Evolutionary conservation across 352 stramenopile species (phyloP).

Genomic region (Phytopythium helicoides): DNA sequence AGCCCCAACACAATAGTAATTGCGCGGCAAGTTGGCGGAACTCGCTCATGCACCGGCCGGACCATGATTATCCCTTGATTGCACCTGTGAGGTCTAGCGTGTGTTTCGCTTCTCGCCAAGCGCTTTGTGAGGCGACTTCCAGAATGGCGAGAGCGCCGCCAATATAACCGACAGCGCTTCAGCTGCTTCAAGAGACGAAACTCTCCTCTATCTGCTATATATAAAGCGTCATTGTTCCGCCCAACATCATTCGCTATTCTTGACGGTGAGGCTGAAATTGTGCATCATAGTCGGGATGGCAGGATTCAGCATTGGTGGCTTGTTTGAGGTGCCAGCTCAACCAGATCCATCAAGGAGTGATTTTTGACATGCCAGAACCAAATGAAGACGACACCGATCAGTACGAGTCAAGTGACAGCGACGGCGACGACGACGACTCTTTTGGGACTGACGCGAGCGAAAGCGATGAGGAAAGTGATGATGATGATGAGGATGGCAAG

Average conservation of each 20-base stretch:
- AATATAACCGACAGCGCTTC: no score
- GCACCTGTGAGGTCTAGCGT: no score
- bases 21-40: slow-evolving; percentile 36
- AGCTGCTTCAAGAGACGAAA: no score
- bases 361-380: no score
- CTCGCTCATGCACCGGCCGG: slow-evolving; percentile 28
- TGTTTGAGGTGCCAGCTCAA: no score
- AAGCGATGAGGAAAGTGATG: slow-evolving; percentile 16
- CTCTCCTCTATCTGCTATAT: no score
- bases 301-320: no score
- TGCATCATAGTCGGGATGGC: no score
- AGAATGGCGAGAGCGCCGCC: neutral
- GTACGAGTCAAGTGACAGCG: slow-evolving; percentile 8
- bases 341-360: no score
- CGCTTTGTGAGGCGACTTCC: neutral
- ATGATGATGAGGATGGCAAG: slow-evolving; percentile 23
- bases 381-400: slow-evolving; percentile 5
- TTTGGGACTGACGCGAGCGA: slow-evolving; percentile 27
- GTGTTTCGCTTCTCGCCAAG: neutral
- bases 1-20: slow-evolving; percentile 42
- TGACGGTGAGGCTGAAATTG: no score
- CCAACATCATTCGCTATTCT: no score
- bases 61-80: slow-evolving; percentile 9
- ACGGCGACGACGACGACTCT: slow-evolving; percentile 12
- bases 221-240: no score